Base-by-base conservation (phyloP, 169 alveolate species). In the Babesia caballi region DNA sequence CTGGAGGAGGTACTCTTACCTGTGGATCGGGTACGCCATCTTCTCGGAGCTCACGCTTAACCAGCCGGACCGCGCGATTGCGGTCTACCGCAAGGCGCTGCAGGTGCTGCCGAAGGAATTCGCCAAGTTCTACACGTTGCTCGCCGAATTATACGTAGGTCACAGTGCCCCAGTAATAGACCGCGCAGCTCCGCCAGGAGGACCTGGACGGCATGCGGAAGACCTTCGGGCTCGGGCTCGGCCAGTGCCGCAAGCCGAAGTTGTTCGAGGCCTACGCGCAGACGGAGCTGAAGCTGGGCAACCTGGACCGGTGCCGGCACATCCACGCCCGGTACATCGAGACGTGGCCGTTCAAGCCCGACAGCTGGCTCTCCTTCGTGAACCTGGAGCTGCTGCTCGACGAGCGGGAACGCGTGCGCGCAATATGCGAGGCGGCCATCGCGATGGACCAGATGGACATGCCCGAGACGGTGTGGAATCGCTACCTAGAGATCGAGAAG, bases 1-100 rank as follows among this genome's bases (percentile, higher is more conserved):
- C 60, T 95, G 98, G 96, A 89, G 90, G 78, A 66, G 98, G 83
- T 96, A 96, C 66, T 91, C 95, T 25, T 97, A 95, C 91, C 84
- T 97, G 58, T 97, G 99, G 98, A 90, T 94, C 42, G 89, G 90
- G 82, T 97, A 96, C 90, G 98, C 98, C 42, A 73, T 95, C 41
- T 96, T 94, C 89, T 97, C 95, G 73, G 99, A 97, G 89, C 66
- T 91, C 28, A 81, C 81, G 61, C 94, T 96, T 41, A 58, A 82
- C 23, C 90, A 92, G 70, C 53, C 81, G 32, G 93, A 91, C 52
- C 88, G 93, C 41, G 94, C 98, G 19, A 83, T 93, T 32, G 84
- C 91, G 44, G 94, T 97, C 4, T 97, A 95, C 85, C 86, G 85
- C 68, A 94, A 94, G 72, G 85, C 93, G 21, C 84, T 95, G 9